Base-by-base conservation (phyloP, 83 land plant genomes). In the Picea abies region DNA sequence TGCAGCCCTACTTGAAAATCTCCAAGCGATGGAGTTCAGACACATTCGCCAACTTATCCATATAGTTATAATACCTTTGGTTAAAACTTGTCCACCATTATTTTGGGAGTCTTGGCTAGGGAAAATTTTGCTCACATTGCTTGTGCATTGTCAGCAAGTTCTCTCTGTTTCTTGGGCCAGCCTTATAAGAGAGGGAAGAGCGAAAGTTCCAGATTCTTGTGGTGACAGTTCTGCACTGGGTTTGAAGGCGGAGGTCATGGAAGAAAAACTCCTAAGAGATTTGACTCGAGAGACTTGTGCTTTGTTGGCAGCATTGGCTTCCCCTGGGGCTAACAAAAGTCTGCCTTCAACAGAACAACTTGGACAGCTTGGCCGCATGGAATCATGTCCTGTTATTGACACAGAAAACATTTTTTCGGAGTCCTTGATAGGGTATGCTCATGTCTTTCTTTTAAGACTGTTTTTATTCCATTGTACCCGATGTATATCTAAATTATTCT, bases 41-140 rank as follows among this genome's bases (percentile, higher is more conserved):
- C 99, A 98, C 83, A 81, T 96, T 58, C 96, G 96, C 60, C 93
- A 89, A 76, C 94, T 98, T 60, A 70, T 94, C 68, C 99, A 96
- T 84, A 81, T 88, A 2, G 90, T 91, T 26, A 39, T 98, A 82
- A 84, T 91, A 80, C 97, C 99, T 22, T 47, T 98, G 35, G 99
- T 96, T 44, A 98, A 90, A 82, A 70, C 23, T 9, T 96, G 99
- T 80, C 99, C 99, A 67, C 16, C 80, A 19, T 41, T 86, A 23
- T 80, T 85, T 78, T 90, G 99, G 96, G 95, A 88, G 63, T 76
- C 73, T 2, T 96, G 99, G 99, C 87, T 98, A 49, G 90, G 88
- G 79, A 92, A 86, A 60, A 60, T 96, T 11, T 82, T 98, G 81
- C 92, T 88, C 22, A 91, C 92, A 56, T 68, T 96, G 63, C 82